Evolutionary conservation across 768 basidiomycete species (phyloP), one percentile per base, ranked within the genome.

Genomic region (Lepiota brunneoincarnata): DNA sequence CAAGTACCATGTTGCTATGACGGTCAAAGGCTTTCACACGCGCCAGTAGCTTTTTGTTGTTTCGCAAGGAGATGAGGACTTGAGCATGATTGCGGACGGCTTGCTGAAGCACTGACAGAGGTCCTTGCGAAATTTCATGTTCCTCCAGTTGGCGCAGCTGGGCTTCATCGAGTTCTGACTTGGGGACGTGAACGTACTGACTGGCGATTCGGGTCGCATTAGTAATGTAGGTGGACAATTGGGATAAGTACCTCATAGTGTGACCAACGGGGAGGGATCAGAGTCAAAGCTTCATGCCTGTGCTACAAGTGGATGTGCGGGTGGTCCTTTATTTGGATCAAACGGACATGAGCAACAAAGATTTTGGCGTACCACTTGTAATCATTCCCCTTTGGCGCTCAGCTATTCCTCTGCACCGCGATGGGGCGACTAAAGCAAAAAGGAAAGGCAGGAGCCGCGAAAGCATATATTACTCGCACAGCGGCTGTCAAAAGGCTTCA

Each of bases 11-110:
- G 68, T 99, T 99, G 63, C 92, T 91, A 72, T 99, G 97, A 67
- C 97, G 81, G 71, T 99, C 97, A 68, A 99, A 99, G 0, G 97
- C 97, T 72, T 99, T 99, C 52, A 98, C 95, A 46, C 95, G 84
- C 31, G 92, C 91, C 43, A 94, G 80, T 34, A 99, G 75, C 72
- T 99, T 99, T 78, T 96, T 98, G 81, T 98, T 98, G 77, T 98
- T 99, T 63, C 97, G 80, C 53, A 99, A 78, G 17, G 94, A 95
- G 65, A 99, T 95, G 59, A 99, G 85, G 60, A 99, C 91, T 75
- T 99, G 97, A 11, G 95, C 87, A 72, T 97, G 93, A 71, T 98
- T 96, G 71, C 97, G 82, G 61, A 99, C 97, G 28, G 95, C 91
- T 70, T 97, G 94, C 71, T 99, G 97, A 49, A 97, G 79, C 46